Conservation (phyloP, 768 basidiomycete species). For the Gymnopilus junonius region DNA sequence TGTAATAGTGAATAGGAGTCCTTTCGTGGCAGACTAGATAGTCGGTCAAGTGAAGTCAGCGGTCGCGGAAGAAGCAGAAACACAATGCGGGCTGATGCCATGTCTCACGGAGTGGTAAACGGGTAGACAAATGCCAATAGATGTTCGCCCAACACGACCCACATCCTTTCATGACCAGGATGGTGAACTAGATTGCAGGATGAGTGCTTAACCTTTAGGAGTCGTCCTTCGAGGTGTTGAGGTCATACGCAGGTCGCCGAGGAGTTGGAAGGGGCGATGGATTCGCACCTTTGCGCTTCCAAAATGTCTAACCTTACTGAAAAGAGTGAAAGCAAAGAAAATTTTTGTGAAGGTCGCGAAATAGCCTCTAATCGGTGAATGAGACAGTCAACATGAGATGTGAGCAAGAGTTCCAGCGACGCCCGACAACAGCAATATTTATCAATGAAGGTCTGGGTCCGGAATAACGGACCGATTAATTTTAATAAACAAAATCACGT, state of each 20-base stretch:
- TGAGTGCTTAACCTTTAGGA: neutral
- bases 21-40: slow-evolving; percentile 20
- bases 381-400: too few relatives aligned
- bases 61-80: slow-evolving; percentile 7
- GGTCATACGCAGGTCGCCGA: slow-evolving; percentile 4
- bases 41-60: slow-evolving; percentile 4
- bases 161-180: neutral
- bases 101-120: neutral
- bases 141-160: neutral
- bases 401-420: too few relatives aligned
- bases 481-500: slow-evolving; percentile 3
- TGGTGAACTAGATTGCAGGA: neutral
- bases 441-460: neutral
- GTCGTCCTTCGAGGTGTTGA: neutral
- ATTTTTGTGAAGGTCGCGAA: neutral
- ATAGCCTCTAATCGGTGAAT: neutral
- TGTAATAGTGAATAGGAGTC: slow-evolving; percentile 24
- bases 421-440: too few relatives aligned
- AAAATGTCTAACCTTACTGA: neutral
- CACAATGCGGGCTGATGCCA: neutral
- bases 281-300: slow-evolving; percentile 5
- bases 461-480: neutral
- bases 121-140: neutral
- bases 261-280: slow-evolving; percentile 10
- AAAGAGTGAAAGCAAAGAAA: neutral